Evolutionary conservation across 768 basidiomycete species (phyloP), one percentile per base, ranked within the genome.

Genomic region (Sporobolomyces roseus): DNA sequence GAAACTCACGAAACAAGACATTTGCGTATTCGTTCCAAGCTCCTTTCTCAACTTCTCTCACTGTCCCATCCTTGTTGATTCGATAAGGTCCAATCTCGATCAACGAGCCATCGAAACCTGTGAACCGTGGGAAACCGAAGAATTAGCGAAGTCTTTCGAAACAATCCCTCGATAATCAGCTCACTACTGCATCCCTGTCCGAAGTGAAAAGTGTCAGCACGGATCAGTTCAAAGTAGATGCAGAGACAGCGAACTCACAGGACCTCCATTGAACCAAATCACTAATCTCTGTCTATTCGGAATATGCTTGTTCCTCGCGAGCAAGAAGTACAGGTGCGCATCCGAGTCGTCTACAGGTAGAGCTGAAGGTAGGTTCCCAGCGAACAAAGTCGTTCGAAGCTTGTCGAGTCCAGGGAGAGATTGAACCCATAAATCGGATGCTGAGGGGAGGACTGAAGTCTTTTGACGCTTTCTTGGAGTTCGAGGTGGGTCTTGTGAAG

Each of bases 241-340:
- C n/a, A n/a, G n/a, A n/a, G n/a, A n/a, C n/a, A n/a, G n/a, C n/a
- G n/a, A n/a, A n/a, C n/a, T n/a, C n/a, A n/a, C n/a, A n/a, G n/a
- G n/a, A n/a, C 94, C 94, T 45, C 68, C 65, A 27, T 74, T 72
- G 29, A 66, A 61, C 96, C 96, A 99, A 76, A 98, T 92, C 75
- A 98, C 84, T 17, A 97, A 79, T 30, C 94, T 82, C 78, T 93
- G 87, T 77, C 85, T 90, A 75, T 97, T 93, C 23, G 93, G 91
- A 23, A 82, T 82, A 70, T 90, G 84, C 63, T 91, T 83, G 53
- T 91, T 90, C 79, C 92, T 91, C 35, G 91, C 81, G 80, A 98
- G 83, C 60, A 97, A 85, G 78, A 97, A 99, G 82, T 85, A 94
- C 19, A 93, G 78, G 76, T 93, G 90, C 0, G 90, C 83, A 10